Evolutionary conservation across 768 basidiomycete species (phyloP), one percentile per base, ranked within the genome.

Genomic region (Rhodosporidiobolus sp.): DNA sequence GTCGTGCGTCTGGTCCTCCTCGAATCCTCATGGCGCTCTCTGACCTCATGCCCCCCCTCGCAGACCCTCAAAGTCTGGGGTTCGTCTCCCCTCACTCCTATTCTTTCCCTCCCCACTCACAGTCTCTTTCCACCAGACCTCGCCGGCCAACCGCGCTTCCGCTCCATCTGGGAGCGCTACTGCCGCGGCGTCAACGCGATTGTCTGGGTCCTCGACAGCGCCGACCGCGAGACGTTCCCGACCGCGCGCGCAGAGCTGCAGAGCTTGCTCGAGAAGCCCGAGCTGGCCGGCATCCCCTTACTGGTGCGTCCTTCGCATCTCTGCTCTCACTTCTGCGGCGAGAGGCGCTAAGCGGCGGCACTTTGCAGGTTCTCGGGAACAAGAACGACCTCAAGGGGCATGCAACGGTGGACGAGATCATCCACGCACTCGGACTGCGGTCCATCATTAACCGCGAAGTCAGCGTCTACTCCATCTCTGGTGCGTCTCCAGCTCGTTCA

Each of bases 161-260:
- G 74, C 10, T 75, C 73, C 30, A 75, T 75, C 67, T 75, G 74
- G 74, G 74, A 75, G 57, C 70, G 74, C 8, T 75, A 75, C 63
- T 75, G 74, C 56, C 64, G 64, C 32, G 74, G 74, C 38, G 74
- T 75, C 12, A 26, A 35, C 6, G 70, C 74, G 4, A 71, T 75
- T 50, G 50, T 69, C 35, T 75, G 64, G 59, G 74, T 69, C 50
- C 58, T 75, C 63, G 74, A 75, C 57, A 52, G 46, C 3, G 74
- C 70, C 46, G 74, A 75, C 50, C 60, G 43, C 19, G 64, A 57
- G 11, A 69, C 74, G 0, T 75, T 75, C 55, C 54, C 70, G 26
- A 54, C 65, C 20, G 70, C 74, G 4, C 28, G 60, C 2, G 49
- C 56, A 14, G 74, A 75, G n/a, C 55, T 75, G 26, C 52, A 58